Evolutionary conservation across 2,329 filamentous ascomycete species (phyloP).

Genomic region (Calonectria honghensis): DNA sequence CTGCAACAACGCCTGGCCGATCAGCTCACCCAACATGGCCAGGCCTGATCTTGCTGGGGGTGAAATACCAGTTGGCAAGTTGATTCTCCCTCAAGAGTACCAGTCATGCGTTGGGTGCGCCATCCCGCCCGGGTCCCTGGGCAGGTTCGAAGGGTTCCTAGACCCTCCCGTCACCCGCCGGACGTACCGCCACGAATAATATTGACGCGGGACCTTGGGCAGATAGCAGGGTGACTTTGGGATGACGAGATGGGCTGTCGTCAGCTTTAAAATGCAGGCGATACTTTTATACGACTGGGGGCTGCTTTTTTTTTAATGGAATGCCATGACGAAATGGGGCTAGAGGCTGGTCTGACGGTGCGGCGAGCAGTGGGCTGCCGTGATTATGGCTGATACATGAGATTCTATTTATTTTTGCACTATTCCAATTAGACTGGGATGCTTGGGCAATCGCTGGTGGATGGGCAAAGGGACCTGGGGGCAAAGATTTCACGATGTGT

Average conservation of each 20-base stretch:
- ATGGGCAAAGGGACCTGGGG: constrained; percentile 26
- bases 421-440: constrained; percentile 50
- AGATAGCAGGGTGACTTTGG: constrained; percentile 7
- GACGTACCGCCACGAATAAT: background rate
- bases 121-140: background rate
- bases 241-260: constrained; percentile 27
- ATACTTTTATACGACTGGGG: constrained; percentile 43
- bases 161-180: background rate
- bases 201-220: background rate
- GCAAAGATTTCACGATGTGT: constrained; percentile 39
- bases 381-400: constrained; percentile 35
- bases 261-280: constrained; percentile 25
- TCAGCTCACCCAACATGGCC: constrained; percentile 8
- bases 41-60: constrained; percentile 28
- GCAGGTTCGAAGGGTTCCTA: background rate
- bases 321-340: constrained; percentile 47
- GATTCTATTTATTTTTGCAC: constrained; percentile 40
- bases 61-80: constrained; percentile 36
- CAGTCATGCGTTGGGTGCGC: background rate
- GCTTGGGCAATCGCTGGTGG: constrained; percentile 45
- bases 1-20: constrained; percentile 15
- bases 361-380: constrained; percentile 52
- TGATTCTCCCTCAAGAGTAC: constrained; percentile 17
- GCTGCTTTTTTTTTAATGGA: constrained; percentile 41
- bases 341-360: constrained; percentile 23